These are phyloP conservation scores for Drosera capensis DNA, from an alignment of 148 eudicot genomes.

Conservation along the genomic window DNA sequence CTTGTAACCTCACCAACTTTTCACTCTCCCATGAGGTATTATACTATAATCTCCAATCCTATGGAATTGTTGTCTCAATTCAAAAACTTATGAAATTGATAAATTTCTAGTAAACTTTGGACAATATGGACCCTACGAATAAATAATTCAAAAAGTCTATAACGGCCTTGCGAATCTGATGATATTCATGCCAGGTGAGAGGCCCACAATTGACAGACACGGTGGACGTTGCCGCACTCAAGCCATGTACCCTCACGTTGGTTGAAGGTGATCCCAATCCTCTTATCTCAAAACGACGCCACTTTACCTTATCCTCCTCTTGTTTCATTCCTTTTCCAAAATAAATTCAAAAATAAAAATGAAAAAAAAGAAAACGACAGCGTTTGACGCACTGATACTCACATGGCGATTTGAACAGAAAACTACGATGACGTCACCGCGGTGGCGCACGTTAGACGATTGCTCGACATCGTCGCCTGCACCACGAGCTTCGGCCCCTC, in stretches of 20 bases:
- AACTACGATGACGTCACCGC: conserved; percentile 69
- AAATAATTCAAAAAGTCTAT: too few relatives aligned
- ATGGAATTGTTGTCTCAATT: too few relatives aligned
- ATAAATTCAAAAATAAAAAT: not conserved
- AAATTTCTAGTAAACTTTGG: too few relatives aligned
- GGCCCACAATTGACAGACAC: conserved; percentile 78
- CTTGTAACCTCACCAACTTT: conserved; percentile 69
- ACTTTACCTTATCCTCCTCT: conserved; percentile 10
- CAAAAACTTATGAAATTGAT: too few relatives aligned
- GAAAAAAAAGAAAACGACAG: conserved; percentile 12
- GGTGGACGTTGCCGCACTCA: conserved; percentile 83
- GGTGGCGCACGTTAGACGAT: conserved; percentile 70
- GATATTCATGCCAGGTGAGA: conserved; percentile 47
- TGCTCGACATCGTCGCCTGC: conserved; percentile 93
- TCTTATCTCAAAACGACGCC: conserved; percentile 32
- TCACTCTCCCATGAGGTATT: conserved; percentile 87
- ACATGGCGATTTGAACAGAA: conserved; percentile 59
- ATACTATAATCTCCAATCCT: conserved; percentile 6
- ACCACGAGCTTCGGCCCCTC: conserved; percentile 80
- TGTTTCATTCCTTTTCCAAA: too few relatives aligned
- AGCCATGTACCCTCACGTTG: conserved; percentile 67
- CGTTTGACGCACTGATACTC: too few relatives aligned
- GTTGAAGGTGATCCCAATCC: conserved; percentile 54
- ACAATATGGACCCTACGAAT: too few relatives aligned
- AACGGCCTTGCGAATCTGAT: not conserved